These are phyloP conservation scores for Colletotrichum musae DNA, from an alignment of 2,329 filamentous ascomycete species.

Conservation along the genomic window DNA sequence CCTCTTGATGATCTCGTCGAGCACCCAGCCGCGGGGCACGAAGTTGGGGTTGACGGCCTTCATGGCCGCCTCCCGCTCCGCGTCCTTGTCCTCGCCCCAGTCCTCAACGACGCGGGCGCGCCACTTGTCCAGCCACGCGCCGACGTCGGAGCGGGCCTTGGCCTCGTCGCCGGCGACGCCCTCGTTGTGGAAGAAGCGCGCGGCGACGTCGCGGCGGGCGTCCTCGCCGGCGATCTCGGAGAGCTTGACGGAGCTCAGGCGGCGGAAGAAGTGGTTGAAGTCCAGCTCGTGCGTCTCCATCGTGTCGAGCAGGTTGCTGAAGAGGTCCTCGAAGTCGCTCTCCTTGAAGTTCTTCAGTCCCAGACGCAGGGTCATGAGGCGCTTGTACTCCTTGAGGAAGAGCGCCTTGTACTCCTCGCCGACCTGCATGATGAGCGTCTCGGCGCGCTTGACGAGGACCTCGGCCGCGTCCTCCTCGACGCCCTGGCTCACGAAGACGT, in stretches of 20 bases:
- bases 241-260: slow-evolving; percentile 76
- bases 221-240: slow-evolving; percentile 76
- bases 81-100: slow-evolving; percentile 76
- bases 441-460: slow-evolving; percentile 82
- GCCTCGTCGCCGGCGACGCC: slow-evolving; percentile 75
- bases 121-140: slow-evolving; percentile 88
- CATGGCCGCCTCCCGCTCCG: slow-evolving; percentile 80
- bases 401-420: slow-evolving; percentile 92
- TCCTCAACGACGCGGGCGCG: slow-evolving; percentile 79
- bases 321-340: slow-evolving; percentile 83
- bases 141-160: slow-evolving; percentile 76
- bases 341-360: slow-evolving; percentile 80
- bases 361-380: slow-evolving; percentile 83
- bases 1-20: slow-evolving; percentile 92
- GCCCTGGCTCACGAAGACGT: slow-evolving; percentile 79
- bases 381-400: slow-evolving; percentile 91
- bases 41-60: slow-evolving; percentile 93
- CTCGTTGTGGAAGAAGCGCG: slow-evolving; percentile 85
- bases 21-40: slow-evolving; percentile 88
- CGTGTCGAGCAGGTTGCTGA: slow-evolving; percentile 85
- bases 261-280: slow-evolving; percentile 94
- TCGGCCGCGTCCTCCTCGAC: slow-evolving; percentile 77
- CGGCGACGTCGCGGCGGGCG: slow-evolving; percentile 74
- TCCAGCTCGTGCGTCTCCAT: slow-evolving; percentile 88
- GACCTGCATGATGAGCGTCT: slow-evolving; percentile 83